Evolutionary conservation across 306 rosid species (phyloP).

Genomic region (Begonia fuchsioides): DNA sequence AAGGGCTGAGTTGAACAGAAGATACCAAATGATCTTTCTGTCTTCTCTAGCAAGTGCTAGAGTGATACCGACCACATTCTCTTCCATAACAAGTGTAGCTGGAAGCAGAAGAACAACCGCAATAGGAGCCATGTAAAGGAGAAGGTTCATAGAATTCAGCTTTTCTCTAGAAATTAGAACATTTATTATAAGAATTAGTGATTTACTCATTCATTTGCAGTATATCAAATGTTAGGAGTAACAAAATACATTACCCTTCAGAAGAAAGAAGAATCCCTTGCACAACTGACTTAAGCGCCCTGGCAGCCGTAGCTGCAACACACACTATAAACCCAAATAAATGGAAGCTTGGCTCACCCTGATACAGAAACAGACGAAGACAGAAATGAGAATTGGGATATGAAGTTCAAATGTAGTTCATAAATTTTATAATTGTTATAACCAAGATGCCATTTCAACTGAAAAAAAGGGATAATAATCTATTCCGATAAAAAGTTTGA

Average conservation of each 20-base stretch:
- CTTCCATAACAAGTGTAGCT: conserved; percentile 92
- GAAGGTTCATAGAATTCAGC: conserved; percentile 99
- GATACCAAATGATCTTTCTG: conserved; percentile 89
- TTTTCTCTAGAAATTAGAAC: conserved; percentile 45
- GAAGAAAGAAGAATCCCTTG: conserved; percentile 97
- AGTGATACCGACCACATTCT: conserved; percentile 91
- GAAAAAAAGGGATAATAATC: no score
- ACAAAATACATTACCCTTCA: conserved; percentile 55
- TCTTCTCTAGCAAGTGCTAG: conserved; percentile 96
- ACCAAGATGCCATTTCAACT: no score
- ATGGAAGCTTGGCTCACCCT: conserved; percentile 99
- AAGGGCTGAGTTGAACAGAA: conserved; percentile 76
- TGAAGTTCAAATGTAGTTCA: no score
- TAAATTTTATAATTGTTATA: no score
- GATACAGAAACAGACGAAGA: neutral
- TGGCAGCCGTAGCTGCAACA: conserved; percentile 91
- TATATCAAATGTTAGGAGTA: no score
- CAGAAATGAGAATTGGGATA: no score
- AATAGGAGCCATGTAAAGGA: conserved; percentile 97
- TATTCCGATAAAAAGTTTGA: no score
- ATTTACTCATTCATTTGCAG: no score
- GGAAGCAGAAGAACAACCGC: conserved; percentile 99
- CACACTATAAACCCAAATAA: conserved; percentile 89
- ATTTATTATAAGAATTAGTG: no score
- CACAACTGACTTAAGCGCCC: conserved; percentile 87